Conservation (phyloP, 2,329 filamentous ascomycete species). For the Botrytis squamosa region DNA sequence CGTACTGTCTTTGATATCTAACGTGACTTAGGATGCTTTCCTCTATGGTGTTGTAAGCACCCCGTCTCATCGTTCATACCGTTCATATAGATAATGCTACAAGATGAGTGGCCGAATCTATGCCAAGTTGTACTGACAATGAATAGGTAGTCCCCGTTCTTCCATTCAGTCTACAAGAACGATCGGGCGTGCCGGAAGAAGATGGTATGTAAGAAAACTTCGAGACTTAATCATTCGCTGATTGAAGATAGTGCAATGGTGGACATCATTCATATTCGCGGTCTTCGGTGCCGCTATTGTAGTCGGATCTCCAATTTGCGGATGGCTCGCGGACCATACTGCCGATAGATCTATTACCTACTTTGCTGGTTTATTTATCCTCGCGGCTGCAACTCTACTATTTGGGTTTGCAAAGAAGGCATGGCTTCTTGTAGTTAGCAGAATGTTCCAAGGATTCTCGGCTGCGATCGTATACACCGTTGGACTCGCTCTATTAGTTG, state of each 20-base stretch:
- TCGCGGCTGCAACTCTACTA: slow-evolving; percentile 51
- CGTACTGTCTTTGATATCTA: slow-evolving; percentile 3
- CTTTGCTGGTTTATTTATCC: slow-evolving; percentile 53
- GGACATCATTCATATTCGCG: slow-evolving; percentile 22
- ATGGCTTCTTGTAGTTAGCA: slow-evolving; percentile 15
- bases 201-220: slow-evolving; percentile 25
- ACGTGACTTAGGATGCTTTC: slow-evolving; percentile 51
- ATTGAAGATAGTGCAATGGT: slow-evolving; percentile 22
- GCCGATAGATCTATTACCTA: slow-evolving; percentile 60
- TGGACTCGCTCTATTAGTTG: slow-evolving; percentile 66
- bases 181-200: slow-evolving; percentile 51
- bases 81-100: not conserved
- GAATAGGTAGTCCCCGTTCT: slow-evolving; percentile 63
- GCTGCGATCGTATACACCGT: slow-evolving; percentile 72
- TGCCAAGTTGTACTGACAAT: not conserved
- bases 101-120: not conserved
- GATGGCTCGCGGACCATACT: slow-evolving; percentile 52
- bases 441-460: slow-evolving; percentile 40
- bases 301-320: slow-evolving; percentile 17
- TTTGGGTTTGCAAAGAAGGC: slow-evolving; percentile 52
- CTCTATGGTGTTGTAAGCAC: slow-evolving; percentile 49
- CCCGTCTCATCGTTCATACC: not conserved
- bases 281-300: slow-evolving; percentile 23
- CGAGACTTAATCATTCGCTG: not conserved
- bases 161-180: slow-evolving; percentile 60